phyloP scores from a whole-genome alignment of 208 protist species.

The Histomonas meleagridis region DNA sequence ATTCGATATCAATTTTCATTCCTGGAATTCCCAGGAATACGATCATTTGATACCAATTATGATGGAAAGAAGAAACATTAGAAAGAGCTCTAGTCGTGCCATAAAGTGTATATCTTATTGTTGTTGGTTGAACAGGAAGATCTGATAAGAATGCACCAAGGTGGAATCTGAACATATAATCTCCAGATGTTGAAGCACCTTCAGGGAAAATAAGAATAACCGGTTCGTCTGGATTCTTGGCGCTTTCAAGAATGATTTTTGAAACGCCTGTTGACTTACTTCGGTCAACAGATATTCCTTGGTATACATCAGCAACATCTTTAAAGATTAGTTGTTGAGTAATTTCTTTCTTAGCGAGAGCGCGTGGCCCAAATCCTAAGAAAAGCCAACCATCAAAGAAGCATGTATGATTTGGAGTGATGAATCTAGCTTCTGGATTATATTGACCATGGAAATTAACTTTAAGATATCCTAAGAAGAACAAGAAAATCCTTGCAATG shows the following conservation, averaged over 20 bases:
- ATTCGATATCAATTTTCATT: background rate
- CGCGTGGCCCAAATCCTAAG: background rate
- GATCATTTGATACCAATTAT: background rate
- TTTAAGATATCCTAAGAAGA: background rate
- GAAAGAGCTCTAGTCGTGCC: background rate
- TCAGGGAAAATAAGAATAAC: background rate
- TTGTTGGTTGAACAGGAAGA: background rate
- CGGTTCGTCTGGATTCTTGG: background rate
- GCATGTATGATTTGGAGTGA: background rate
- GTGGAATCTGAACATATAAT: conserved; percentile 19
- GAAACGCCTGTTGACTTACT: background rate
- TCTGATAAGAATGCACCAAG: background rate
- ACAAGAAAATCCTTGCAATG: background rate
- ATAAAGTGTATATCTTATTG: background rate
- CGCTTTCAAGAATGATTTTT: background rate
- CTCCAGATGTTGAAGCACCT: conserved; percentile 11
- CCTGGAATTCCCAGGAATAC: background rate
- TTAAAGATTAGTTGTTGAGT: background rate
- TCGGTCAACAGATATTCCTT: background rate
- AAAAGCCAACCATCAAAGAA: conserved; percentile 26
- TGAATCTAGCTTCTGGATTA: background rate
- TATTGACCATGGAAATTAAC: conserved; percentile 2
- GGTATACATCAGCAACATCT: background rate
- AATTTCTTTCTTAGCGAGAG: conserved; percentile 9
- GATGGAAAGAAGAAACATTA: background rate